A percentile compares a stretch with the other conserved stretches of the same genome.
These are phyloP conservation scores for Collybia nuda DNA, from an alignment of 768 basidiomycete genomes.

Conservation along the genomic window DNA sequence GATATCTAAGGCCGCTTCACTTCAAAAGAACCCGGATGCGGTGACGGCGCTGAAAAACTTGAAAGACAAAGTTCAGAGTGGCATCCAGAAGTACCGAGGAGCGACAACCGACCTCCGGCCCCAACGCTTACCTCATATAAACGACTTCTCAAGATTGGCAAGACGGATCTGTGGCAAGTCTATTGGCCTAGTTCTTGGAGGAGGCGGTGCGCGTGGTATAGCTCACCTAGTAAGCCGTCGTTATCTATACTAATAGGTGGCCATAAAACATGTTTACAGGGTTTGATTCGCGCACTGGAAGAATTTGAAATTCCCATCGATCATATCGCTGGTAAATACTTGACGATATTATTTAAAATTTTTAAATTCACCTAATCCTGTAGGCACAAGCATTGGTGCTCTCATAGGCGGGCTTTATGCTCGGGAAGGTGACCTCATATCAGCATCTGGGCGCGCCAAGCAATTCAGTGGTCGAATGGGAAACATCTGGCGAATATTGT, in stretches of 20 bases:
- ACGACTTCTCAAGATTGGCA: conserved; percentile 91
- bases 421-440: conserved; percentile 88
- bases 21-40: conserved; percentile 83
- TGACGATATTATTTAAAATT: too few species aligned
- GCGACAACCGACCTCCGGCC: conserved; percentile 59
- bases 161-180: conserved; percentile 89
- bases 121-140: conserved; percentile 77
- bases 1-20: conserved; percentile 52
- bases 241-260: not conserved
- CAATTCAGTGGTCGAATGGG: conserved; percentile 92
- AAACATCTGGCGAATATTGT: conserved; percentile 91
- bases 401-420: conserved; percentile 96
- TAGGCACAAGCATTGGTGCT: conserved; percentile 87
- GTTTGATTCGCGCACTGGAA: conserved; percentile 88
- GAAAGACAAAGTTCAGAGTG: conserved; percentile 88
- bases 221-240: conserved; percentile 35
- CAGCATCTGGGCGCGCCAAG: conserved; percentile 81
- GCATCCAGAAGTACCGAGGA: conserved; percentile 85
- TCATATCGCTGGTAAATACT: conserved; percentile 73
- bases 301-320: conserved; percentile 94
- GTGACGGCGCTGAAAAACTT: conserved; percentile 87
- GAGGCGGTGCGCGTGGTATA: conserved; percentile 89
- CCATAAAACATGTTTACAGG: conserved; percentile 45
- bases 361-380: conserved; percentile 4
- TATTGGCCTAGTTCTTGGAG: conserved; percentile 92